phyloP scores from a whole-genome alignment of 768 basidiomycete genomes.

The Suillus sp. region DNA sequence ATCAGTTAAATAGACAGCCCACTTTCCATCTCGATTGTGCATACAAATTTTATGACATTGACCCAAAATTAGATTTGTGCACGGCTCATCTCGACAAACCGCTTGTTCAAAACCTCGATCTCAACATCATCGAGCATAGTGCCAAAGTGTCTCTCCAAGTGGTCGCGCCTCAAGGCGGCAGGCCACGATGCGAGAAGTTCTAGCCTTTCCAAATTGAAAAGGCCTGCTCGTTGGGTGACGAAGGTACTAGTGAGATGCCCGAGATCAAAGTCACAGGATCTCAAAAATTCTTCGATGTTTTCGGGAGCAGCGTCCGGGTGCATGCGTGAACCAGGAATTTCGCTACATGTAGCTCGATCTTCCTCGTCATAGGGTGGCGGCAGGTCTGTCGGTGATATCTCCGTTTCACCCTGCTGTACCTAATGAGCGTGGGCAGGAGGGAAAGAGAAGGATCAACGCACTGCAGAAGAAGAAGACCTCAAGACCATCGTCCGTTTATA shows the following conservation, averaged over 20 bases:
- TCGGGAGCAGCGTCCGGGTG: constrained; percentile 5
- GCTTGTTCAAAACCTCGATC: constrained; percentile 7
- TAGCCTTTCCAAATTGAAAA: constrained; percentile 4
- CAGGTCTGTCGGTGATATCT: not conserved
- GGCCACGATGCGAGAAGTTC: constrained; percentile 2
- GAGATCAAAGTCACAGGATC: constrained; percentile 5
- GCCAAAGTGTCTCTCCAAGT: constrained; percentile 3
- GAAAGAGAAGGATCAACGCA: not conserved
- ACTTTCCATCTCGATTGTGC: not conserved
- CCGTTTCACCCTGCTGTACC: not conserved
- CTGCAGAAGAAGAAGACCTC: not conserved
- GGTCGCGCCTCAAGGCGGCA: constrained; percentile 3
- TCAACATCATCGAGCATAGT: constrained; percentile 3
- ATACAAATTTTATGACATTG: not conserved
- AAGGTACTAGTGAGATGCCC: constrained; percentile 2
- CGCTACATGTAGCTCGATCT: not conserved
- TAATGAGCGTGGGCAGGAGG: not conserved
- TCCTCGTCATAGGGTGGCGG: not conserved
- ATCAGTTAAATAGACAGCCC: not conserved
- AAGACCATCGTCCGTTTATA: not conserved
- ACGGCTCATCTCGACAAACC: not conserved
- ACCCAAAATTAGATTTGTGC: not conserved
- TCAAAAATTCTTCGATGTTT: not conserved
- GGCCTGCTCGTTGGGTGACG: constrained; percentile 1
- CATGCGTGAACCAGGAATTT: not conserved